Evolutionary conservation across 352 stramenopile genomes (phyloP).

Genomic region (Globisporangium okanoganense): DNA sequence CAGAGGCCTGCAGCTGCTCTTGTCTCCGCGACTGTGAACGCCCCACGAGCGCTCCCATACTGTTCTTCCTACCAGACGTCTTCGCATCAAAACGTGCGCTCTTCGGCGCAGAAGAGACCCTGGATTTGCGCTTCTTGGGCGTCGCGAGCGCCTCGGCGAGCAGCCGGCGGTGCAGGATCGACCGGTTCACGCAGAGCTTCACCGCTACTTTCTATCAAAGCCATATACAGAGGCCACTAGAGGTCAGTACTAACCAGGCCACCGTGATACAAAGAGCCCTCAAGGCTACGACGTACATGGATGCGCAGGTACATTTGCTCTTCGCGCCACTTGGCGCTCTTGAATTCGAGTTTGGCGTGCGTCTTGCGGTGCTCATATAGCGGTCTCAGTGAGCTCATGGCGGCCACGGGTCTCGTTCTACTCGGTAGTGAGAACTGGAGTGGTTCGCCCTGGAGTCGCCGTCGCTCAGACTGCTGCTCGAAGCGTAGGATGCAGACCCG

Average conservation of each 20-base stretch:
- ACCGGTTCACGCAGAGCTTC: slow-evolving; percentile 25
- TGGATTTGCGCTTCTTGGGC: slow-evolving; percentile 9
- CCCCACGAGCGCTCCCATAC: not conserved
- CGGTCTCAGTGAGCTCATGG: slow-evolving; percentile 19
- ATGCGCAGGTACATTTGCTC: slow-evolving; percentile 45
- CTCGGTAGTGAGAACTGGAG: slow-evolving; percentile 43
- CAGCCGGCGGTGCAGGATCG: slow-evolving; percentile 11
- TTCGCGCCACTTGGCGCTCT: slow-evolving; percentile 36
- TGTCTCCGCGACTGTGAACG: not conserved
- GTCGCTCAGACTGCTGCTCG: slow-evolving; percentile 41
- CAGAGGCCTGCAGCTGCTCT: not conserved
- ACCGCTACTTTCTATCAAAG: slow-evolving; percentile 28
- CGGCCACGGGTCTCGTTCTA: slow-evolving; percentile 17
- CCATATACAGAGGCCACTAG: not conserved
- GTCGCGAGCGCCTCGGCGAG: slow-evolving; percentile 5
- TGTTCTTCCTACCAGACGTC: not conserved
- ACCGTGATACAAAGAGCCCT: no score
- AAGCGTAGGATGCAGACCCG: slow-evolving; percentile 47
- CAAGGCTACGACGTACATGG: slow-evolving; percentile 49
- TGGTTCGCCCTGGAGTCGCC: slow-evolving; percentile 23
- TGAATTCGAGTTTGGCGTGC: slow-evolving; percentile 31
- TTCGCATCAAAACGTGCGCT: not conserved
- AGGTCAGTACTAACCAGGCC: not conserved
- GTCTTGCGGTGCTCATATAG: slow-evolving; percentile 48
- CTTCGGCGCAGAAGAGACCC: slow-evolving; percentile 1